Percentiles rank a stretch among this genome's conserved stretches.
phyloP scores from a whole-genome alignment of 805 yeast species.

The Saitoella complicata region DNA sequence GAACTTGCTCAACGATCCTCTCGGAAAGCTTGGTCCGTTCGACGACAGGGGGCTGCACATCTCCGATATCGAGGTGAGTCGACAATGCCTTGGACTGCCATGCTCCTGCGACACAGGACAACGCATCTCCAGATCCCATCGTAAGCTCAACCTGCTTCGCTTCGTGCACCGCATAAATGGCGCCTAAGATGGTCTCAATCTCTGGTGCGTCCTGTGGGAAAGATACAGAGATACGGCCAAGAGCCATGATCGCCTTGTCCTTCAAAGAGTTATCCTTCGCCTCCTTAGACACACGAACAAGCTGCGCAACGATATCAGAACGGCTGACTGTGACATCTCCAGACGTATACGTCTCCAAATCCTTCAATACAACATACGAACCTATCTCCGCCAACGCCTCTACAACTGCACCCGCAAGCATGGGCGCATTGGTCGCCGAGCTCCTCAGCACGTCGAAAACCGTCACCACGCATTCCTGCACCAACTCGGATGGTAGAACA shows the following conservation, averaged over 20 bases:
- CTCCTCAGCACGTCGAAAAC: too few relatives aligned
- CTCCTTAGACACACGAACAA: neutral
- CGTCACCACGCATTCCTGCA: slow-evolving; percentile 43
- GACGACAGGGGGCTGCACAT: slow-evolving; percentile 6
- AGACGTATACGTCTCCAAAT: too few relatives aligned
- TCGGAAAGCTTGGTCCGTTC: slow-evolving; percentile 7
- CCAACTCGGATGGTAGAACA: slow-evolving; percentile 21
- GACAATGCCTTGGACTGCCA: slow-evolving; percentile 48
- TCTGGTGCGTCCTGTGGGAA: slow-evolving; percentile 14
- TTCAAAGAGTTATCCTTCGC: slow-evolving; percentile 17
- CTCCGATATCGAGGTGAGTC: slow-evolving; percentile 40
- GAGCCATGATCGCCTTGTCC: slow-evolving; percentile 41
- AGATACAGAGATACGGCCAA: slow-evolving; percentile 38
- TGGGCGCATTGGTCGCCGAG: slow-evolving; percentile 41
- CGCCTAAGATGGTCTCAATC: slow-evolving; percentile 24
- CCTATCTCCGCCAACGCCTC: too few relatives aligned
- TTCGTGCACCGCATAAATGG: slow-evolving; percentile 39
- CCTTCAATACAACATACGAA: too few relatives aligned
- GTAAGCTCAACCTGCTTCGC: slow-evolving; percentile 62
- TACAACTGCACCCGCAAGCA: too few relatives aligned
- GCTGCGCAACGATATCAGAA: too few relatives aligned
- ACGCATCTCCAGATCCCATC: slow-evolving; percentile 73
- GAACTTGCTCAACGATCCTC: slow-evolving; percentile 4
- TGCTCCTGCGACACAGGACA: slow-evolving; percentile 55
- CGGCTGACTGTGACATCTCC: too few relatives aligned